Conservation (phyloP, 1,284 basidiomycete species). For the Agaricales sp. region DNA sequence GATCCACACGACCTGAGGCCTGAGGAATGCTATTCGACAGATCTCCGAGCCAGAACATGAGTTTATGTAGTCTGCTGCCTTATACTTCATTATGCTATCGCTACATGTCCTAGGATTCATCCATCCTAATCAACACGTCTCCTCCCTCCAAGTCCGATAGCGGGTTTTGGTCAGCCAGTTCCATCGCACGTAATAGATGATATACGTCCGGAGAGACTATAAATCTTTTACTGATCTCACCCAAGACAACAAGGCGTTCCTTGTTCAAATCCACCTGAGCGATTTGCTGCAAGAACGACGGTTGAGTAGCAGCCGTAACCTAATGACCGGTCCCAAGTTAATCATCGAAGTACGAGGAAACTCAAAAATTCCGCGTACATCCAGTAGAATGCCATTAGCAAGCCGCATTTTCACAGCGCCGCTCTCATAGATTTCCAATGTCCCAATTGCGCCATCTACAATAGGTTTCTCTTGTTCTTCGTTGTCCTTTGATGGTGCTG, state of each 20-base stretch:
- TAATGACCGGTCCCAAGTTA: slow-evolving; percentile 5
- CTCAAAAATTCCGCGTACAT: slow-evolving; percentile 41
- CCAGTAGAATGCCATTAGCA: slow-evolving; percentile 68
- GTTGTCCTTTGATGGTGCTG: slow-evolving; percentile 19
- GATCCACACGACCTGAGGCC: no score
- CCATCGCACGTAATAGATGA: slow-evolving; percentile 62
- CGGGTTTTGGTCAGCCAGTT: slow-evolving; percentile 33
- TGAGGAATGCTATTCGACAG: no score
- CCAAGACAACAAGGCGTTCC: slow-evolving; percentile 62
- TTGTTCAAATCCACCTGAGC: slow-evolving; percentile 58
- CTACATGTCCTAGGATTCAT: no score
- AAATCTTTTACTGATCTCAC: slow-evolving; percentile 81
- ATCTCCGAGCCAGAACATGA: no score
- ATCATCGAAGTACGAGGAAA: slow-evolving; percentile 6
- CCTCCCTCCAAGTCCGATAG: slow-evolving; percentile 28
- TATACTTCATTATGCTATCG: no score
- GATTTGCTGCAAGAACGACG: slow-evolving; percentile 86
- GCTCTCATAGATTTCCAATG: slow-evolving; percentile 73
- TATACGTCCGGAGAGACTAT: slow-evolving; percentile 83
- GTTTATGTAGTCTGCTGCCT: no score
- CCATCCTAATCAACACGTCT: slow-evolving; percentile 49
- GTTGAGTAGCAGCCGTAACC: slow-evolving; percentile 78
- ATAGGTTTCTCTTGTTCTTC: slow-evolving; percentile 15
- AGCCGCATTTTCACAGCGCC: slow-evolving; percentile 84
- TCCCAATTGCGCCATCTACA: slow-evolving; percentile 73